Conservation (phyloP, 805 yeast species). For the Candida namnaoensis region DNA sequence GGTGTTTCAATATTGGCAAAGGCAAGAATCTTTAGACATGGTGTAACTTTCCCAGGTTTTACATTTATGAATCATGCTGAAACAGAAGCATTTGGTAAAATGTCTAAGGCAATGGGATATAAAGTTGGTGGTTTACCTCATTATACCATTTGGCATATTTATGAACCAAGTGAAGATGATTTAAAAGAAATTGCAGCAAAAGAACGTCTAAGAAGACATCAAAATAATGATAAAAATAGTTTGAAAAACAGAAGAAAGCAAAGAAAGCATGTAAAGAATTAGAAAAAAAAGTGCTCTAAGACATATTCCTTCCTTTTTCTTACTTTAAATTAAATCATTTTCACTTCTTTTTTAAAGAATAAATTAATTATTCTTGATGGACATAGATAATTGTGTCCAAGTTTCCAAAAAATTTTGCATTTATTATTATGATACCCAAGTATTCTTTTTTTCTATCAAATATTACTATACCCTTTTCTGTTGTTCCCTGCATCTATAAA, state of each 20-base stretch:
- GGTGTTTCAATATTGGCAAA: slow-evolving; percentile 77
- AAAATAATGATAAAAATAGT: slow-evolving; percentile 2
- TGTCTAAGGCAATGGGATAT: slow-evolving; percentile 74
- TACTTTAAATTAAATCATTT: too few species aligned
- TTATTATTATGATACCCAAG: too few species aligned
- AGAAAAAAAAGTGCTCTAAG: too few species aligned
- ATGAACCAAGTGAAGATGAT: slow-evolving; percentile 85
- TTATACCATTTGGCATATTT: slow-evolving; percentile 85
- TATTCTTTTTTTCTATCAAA: too few species aligned
- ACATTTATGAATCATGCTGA: slow-evolving; percentile 82
- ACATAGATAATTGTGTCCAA: too few species aligned
- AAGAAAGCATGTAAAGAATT: not conserved
- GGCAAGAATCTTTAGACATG: slow-evolving; percentile 67
- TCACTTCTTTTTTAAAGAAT: too few species aligned
- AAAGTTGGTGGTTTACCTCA: slow-evolving; percentile 84
- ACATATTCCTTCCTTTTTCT: too few species aligned
- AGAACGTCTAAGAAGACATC: slow-evolving; percentile 58
- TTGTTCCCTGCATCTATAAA: too few species aligned
- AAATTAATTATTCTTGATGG: too few species aligned
- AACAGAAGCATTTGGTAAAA: slow-evolving; percentile 80
- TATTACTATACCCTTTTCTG: too few species aligned
- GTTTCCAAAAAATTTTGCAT: too few species aligned
- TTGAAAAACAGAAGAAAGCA: slow-evolving; percentile 1
- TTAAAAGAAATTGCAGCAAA: slow-evolving; percentile 56
- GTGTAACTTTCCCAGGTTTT: slow-evolving; percentile 80